Conservation (phyloP, 2,329 filamentous ascomycete genomes). For the Zymoseptoria tritici region DNA sequence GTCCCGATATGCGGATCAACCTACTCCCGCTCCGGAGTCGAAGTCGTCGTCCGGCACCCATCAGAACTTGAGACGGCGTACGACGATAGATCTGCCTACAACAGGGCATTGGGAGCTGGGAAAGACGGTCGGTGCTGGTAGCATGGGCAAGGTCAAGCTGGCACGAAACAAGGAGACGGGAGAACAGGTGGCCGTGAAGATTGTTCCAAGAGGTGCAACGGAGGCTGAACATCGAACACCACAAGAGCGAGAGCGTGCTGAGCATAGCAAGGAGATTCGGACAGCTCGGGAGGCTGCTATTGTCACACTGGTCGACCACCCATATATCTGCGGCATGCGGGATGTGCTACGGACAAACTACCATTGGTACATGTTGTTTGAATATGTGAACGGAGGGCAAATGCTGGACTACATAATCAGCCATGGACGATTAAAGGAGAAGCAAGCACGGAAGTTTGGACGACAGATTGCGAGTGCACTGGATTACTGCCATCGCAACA, state of each 20-base stretch:
- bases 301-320: slow-evolving; percentile 86
- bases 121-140: slow-evolving; percentile 94
- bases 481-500: slow-evolving; percentile 96
- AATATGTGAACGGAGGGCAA: slow-evolving; percentile 97
- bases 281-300: slow-evolving; percentile 95
- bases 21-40: slow-evolving; percentile 23
- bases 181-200: slow-evolving; percentile 96
- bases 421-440: slow-evolving; percentile 94
- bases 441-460: slow-evolving; percentile 94
- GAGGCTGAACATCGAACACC: slow-evolving; percentile 64
- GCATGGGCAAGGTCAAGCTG: slow-evolving; percentile 98
- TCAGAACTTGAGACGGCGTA: slow-evolving; percentile 50
- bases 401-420: slow-evolving; percentile 99
- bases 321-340: slow-evolving; percentile 90
- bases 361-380: slow-evolving; percentile 99
- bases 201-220: slow-evolving; percentile 81
- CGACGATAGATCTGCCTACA: slow-evolving; percentile 72
- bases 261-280: slow-evolving; percentile 92
- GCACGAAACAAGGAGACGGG: slow-evolving; percentile 82
- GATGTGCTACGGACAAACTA: slow-evolving; percentile 94
- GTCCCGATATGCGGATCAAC: slow-evolving; percentile 39
- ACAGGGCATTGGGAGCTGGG: slow-evolving; percentile 92
- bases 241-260: slow-evolving; percentile 77
- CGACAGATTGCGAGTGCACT: slow-evolving; percentile 93
- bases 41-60: slow-evolving; percentile 14